Percentiles rank a stretch among this genome's conserved stretches.
phyloP scores from a whole-genome alignment of 257 asterid species.

The Ajuga chamaepitys region DNA sequence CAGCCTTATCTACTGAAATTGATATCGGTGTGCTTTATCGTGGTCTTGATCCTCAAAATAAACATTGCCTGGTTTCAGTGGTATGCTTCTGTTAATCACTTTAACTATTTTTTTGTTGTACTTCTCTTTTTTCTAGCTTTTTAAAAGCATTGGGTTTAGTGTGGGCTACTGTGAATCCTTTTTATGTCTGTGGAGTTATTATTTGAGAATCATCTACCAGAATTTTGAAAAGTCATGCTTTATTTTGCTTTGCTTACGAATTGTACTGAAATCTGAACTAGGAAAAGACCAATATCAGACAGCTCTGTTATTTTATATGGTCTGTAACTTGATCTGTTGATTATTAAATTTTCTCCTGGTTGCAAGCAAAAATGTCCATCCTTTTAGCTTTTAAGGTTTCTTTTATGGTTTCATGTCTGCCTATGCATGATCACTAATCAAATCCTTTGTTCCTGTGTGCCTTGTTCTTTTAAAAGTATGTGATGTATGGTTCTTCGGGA shows the following conservation, averaged over 20 bases:
- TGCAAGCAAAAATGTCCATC: neutral
- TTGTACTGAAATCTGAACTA: neutral
- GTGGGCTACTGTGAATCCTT: neutral
- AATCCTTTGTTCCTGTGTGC: neutral
- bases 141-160: neutral
- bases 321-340: neutral
- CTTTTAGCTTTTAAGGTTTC: neutral
- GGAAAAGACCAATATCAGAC: neutral
- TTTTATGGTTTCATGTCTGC: neutral
- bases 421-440: neutral
- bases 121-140: neutral
- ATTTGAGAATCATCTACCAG: too few species aligned
- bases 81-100: slow-evolving; percentile 37
- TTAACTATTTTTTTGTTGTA: neutral
- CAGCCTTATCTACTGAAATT: slow-evolving; percentile 75
- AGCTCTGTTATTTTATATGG: neutral
- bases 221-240: neutral
- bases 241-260: neutral
- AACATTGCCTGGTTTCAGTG: slow-evolving; percentile 74
- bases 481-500: neutral
- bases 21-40: slow-evolving; percentile 80
- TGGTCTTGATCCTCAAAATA: slow-evolving; percentile 85
- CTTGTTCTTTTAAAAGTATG: neutral
- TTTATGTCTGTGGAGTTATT: neutral
- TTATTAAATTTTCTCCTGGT: neutral